These are phyloP conservation scores for Cinnamomum chago DNA, from an alignment of 164 flowering plant genomes.

Conservation along the genomic window DNA sequence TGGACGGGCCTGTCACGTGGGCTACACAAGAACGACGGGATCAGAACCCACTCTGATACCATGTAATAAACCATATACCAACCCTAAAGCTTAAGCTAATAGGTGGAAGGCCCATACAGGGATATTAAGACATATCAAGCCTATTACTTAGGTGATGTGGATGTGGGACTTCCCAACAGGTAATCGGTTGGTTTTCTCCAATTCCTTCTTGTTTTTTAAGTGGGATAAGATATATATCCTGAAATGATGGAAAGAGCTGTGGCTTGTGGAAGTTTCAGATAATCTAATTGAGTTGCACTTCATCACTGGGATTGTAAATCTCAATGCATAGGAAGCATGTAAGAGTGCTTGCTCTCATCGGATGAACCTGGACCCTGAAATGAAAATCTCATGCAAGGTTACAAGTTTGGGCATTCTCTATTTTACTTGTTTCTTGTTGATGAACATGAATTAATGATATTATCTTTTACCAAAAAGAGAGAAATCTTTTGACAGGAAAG, in stretches of 20 bases:
- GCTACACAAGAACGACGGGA: too few species aligned
- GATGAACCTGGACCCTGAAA: neutral
- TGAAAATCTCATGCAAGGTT: too few species aligned
- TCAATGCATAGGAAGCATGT: neutral
- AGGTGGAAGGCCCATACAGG: too few species aligned
- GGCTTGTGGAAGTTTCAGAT: too few species aligned
- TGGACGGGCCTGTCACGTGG: too few species aligned
- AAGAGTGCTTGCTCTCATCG: neutral
- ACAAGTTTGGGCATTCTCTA: neutral
- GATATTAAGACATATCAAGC: too few species aligned
- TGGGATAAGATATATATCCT: neutral
- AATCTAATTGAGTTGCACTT: too few species aligned
- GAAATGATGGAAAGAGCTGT: neutral
- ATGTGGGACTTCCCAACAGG: slow-evolving; percentile 27
- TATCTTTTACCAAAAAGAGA: neutral
- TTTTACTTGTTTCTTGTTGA: neutral
- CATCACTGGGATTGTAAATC: neutral
- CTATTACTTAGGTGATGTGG: too few species aligned
- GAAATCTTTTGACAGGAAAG: neutral
- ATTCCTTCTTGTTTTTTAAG: neutral
- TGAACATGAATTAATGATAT: neutral
- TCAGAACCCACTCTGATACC: too few species aligned
- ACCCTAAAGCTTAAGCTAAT: too few species aligned
- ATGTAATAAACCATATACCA: too few species aligned
- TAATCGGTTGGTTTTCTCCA: slow-evolving; percentile 13